Conservation (phyloP, 768 basidiomycete genomes). For the Russula compacta region DNA sequence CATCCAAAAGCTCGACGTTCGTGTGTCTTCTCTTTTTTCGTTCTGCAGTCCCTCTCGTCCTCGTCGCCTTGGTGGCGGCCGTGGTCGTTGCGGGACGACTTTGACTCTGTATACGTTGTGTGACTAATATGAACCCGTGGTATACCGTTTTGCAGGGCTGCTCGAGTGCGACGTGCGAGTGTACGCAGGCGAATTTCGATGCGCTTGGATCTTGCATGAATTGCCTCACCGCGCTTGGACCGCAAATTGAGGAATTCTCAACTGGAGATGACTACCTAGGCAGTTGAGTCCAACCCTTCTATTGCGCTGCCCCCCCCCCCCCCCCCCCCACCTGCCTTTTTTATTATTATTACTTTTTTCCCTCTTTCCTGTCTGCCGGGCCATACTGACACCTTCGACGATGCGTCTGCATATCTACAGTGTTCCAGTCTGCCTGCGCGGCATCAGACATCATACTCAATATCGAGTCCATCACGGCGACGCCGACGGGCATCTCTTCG, state of each 20-base stretch:
- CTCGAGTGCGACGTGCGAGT: background rate
- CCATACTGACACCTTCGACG: background rate
- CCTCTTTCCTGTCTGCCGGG: background rate
- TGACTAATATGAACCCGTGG: too few relatives aligned
- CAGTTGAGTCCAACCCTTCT: background rate
- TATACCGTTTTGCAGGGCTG: background rate
- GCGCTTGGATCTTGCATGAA: background rate
- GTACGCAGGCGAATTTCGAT: background rate
- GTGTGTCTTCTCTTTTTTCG: background rate
- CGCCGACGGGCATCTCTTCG: background rate
- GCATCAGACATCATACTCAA: background rate
- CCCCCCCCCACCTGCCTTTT: background rate
- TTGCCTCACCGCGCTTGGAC: background rate
- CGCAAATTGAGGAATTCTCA: background rate
- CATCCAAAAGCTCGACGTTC: background rate
- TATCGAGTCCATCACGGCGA: background rate
- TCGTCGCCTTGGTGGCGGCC: background rate
- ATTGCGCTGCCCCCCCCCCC: background rate
- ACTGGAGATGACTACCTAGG: background rate
- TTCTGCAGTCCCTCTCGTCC: background rate
- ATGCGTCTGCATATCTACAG: background rate
- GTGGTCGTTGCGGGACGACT: too few relatives aligned
- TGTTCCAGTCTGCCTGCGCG: background rate
- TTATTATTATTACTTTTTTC: background rate
- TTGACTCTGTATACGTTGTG: background rate